Conservation (phyloP, 139 green algal genomes). For the Pleodorina starrii region DNA sequence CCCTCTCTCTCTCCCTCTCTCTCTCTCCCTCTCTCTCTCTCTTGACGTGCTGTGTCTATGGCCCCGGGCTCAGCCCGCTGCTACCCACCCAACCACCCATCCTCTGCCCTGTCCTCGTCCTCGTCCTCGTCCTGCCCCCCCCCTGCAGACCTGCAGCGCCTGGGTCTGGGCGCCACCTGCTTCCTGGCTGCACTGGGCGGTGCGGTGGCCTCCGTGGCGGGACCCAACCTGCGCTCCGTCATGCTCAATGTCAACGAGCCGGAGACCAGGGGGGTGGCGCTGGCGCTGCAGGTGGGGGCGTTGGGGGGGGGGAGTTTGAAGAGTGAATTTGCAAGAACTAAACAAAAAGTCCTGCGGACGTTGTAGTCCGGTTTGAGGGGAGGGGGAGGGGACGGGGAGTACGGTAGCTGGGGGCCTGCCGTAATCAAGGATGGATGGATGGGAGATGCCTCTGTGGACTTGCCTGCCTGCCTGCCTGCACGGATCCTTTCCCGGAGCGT, state of each 20-base stretch:
- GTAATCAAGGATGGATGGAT: too few species aligned
- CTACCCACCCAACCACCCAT: neutral
- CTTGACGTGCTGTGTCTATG: too few species aligned
- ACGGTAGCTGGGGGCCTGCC: too few species aligned
- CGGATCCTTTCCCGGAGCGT: too few species aligned
- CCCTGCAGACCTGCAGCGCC: slow-evolving; percentile 33
- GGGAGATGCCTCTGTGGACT: too few species aligned
- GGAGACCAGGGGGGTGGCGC: slow-evolving; percentile 80
- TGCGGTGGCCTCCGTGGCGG: slow-evolving; percentile 59
- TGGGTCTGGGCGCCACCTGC: slow-evolving; percentile 19
- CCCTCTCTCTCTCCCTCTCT: neutral
- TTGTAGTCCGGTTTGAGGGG: too few species aligned
- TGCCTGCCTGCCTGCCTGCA: too few species aligned
- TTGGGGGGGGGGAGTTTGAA: slow-evolving; percentile 15
- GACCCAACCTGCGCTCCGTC: slow-evolving; percentile 78
- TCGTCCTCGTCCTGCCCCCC: neutral
- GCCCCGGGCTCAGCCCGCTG: neutral
- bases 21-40: neutral
- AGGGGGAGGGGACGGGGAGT: too few species aligned
- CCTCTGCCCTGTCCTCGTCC: neutral
- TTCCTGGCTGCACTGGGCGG: slow-evolving; percentile 64
- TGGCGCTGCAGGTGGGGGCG: slow-evolving; percentile 69
- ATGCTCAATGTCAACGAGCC: slow-evolving; percentile 91
- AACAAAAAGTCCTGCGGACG: too few species aligned
- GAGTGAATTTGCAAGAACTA: too few species aligned